Evolutionary conservation across 371 early-diverging fungal genomes (phyloP).

Genomic region (Haplosporangium sp.): DNA sequence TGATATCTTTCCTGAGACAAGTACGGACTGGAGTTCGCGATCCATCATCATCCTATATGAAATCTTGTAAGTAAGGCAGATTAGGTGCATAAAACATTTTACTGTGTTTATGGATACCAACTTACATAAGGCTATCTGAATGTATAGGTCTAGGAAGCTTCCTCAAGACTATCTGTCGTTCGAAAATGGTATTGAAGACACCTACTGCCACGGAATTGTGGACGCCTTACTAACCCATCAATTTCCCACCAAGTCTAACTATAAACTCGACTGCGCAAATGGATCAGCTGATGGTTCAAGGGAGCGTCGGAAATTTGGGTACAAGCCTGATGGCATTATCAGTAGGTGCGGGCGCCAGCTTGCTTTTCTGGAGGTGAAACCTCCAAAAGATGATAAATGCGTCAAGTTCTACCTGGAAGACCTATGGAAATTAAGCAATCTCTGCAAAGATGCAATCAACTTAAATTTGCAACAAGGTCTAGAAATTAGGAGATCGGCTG

Average conservation of each 20-base stretch:
- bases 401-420: slow-evolving; percentile 3
- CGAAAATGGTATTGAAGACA: slow-evolving; percentile 12
- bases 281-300: slow-evolving; percentile 12
- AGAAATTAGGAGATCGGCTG: slow-evolving; percentile 6
- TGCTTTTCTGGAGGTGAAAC: slow-evolving; percentile 23
- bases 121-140: no score
- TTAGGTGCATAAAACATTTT: no score
- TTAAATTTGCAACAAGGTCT: background rate
- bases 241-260: slow-evolving; percentile 1
- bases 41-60: slow-evolving; percentile 10
- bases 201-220: slow-evolving; percentile 14
- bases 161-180: slow-evolving; percentile 7
- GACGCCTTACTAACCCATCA: slow-evolving; percentile 1
- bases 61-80: slow-evolving; percentile 16
- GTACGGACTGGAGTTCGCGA: background rate
- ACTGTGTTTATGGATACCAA: background rate
- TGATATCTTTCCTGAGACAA: background rate
- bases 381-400: slow-evolving; percentile 10
- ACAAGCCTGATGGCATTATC: slow-evolving; percentile 27
- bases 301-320: slow-evolving; percentile 13
- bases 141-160: slow-evolving; percentile 9
- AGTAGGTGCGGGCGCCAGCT: slow-evolving; percentile 3
- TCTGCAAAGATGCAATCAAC: slow-evolving; percentile 15
- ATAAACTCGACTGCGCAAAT: slow-evolving; percentile 19
- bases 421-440: slow-evolving; percentile 18